Evolutionary conservation across 129 eudicot species (phyloP), one percentile per base, ranked within the genome.

Genomic region (Erigeron canadensis): DNA sequence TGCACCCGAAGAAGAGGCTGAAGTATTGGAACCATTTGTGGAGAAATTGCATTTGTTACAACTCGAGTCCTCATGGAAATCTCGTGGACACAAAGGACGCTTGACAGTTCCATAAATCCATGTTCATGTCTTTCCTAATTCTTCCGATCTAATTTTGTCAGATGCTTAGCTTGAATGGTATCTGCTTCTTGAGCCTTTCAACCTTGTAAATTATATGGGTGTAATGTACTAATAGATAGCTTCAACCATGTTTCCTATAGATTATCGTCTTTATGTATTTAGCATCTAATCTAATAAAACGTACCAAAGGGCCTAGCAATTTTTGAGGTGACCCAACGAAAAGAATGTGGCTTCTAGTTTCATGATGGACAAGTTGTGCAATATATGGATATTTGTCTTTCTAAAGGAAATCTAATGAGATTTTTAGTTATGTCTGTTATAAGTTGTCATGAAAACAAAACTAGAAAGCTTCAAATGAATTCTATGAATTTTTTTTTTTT

Each of bases 1-100:
- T 71, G 95, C 98, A 67, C 98, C 98, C 6, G 96, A 86, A 79
- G 98, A 92, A 75, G 96, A 92, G 82, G 91, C 96, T 6, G 70
- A 84, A 71, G 86, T 92, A 28, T 58, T 92, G 28, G 98, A 92
- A 83, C 86, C 87, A 53, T 92, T 92, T 45, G 95, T 92, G 11
- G 98, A 89, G 77, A 92, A 87, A 81, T 66, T 92, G 80, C 98
- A 92, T 70, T 78, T 92, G 71, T 62, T 92, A 85, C 84, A 79
- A 64, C 90, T 92, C 50, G 95, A 89, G 79, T 69, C 84, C 13
- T 81, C 91, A 4, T 92, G 98, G 98, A 84, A 86, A 76, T 79
- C 91, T 18, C 63, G 75, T 41, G 92, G 84, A 19, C 81, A 81
- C 19, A 80, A 83, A 78, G 96, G 89, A 51, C 84, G 72, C 15